phyloP scores from a whole-genome alignment of 2,329 filamentous ascomycete species.

The Stemphylium beticola region DNA sequence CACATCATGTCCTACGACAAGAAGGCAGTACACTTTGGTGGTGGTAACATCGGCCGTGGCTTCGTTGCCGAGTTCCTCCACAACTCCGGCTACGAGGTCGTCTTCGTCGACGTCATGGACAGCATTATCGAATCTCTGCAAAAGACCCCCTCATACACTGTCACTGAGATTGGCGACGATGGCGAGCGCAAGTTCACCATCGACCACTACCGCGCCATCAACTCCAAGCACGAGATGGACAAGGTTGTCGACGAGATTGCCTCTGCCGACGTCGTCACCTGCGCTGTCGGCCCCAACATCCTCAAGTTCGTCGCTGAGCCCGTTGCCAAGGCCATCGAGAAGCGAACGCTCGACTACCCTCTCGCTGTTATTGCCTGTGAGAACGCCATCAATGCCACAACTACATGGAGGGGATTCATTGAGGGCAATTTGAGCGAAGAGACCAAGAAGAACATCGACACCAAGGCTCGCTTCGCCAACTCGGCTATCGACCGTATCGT shows the following conservation, averaged over 20 bases:
- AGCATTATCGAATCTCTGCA: conserved; percentile 81
- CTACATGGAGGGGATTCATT: conserved; percentile 83
- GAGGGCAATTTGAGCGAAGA: conserved; percentile 72
- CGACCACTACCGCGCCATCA: conserved; percentile 95
- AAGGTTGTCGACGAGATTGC: conserved; percentile 85
- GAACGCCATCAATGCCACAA: conserved; percentile 94
- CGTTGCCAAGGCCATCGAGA: conserved; percentile 91
- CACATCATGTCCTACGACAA: conserved; percentile 49
- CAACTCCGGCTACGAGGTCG: conserved; percentile 91
- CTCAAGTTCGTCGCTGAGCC: conserved; percentile 95
- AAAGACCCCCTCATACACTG: conserved; percentile 76
- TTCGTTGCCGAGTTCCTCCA: conserved; percentile 72
- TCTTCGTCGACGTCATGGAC: conserved; percentile 95
- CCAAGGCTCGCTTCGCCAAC: conserved; percentile 90
- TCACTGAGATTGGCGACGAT: conserved; percentile 89
- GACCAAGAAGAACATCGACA: conserved; percentile 70
- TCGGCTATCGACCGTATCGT: conserved; percentile 98
- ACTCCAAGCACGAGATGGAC: conserved; percentile 84
- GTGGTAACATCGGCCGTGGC: conserved; percentile 61
- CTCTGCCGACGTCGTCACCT: conserved; percentile 89
- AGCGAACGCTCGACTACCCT: conserved; percentile 69
- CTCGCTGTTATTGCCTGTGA: conserved; percentile 96
- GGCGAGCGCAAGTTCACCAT: conserved; percentile 83
- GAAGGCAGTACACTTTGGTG: conserved; percentile 61
- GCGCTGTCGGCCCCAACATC: conserved; percentile 94